Base-by-base conservation (phyloP, 2,329 filamentous ascomycete genomes). In the Teratosphaeria pseudoeucalypti region DNA sequence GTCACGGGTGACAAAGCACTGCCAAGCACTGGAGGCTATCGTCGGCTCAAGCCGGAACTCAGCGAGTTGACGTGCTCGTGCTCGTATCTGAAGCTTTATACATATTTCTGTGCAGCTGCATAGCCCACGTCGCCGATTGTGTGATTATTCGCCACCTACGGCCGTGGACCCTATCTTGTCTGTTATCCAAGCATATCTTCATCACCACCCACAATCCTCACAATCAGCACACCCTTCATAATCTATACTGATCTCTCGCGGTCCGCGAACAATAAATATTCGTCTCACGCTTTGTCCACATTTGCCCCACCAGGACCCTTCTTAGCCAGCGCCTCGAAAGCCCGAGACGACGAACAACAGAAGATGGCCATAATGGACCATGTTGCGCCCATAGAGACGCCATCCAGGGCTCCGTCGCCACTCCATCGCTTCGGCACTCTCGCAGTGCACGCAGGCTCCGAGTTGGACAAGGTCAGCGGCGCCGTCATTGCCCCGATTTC, bases 401-500 rank as follows among this genome's bases (percentile, higher is more conserved):
- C 89, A 64, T 86, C 87, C 56, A 82, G 86, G 64, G 84, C 87
- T 55, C 83, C 86, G 43, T 87, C 88, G 53, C 88, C 90, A 64
- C 81, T 86, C 60, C 86, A 90, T 74, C 81, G 84, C 64, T 97
- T 99, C 76, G 94, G 90, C 62, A 99, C 94, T 55, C 83, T 95
- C 63, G 94, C 94, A 60, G 94, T 99, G 23, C 94, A 99, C 76
- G 92, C 92, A 64, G 94, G 94, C 62, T 84, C 90, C 52, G 90
- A 90, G 68, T 89, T 95, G 74, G 94, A 99, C 77, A 89, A 92
- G 55, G 79, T 84, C 49, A 99, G 92, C 27, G 94, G 94, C 64
- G 94, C 94, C 66, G 94, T 99, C 69, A 99, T 99, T 73, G 90
- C 94, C 76, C 79, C 94, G 68, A 96, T 99, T 74, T 96, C 92